These are phyloP conservation scores for Artemisia argyi DNA, from an alignment of 129 eudicot genomes.

Conservation along the genomic window DNA sequence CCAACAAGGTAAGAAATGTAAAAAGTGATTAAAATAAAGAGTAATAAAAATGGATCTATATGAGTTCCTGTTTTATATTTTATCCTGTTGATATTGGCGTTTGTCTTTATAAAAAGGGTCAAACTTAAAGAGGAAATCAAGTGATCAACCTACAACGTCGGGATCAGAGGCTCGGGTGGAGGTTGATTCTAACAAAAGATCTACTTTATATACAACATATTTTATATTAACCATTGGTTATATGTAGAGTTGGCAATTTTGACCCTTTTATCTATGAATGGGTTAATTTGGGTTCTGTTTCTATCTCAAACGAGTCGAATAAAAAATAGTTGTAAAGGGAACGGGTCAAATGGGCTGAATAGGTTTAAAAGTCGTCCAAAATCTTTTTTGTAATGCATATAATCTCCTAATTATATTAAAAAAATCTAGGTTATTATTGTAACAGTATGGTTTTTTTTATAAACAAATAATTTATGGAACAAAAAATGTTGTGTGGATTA, in stretches of 20 bases:
- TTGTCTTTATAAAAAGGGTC: slow-evolving; percentile 20
- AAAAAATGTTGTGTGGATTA: not conserved
- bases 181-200: slow-evolving; percentile 17
- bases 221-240: not conserved
- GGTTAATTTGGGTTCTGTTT: not conserved
- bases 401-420: not conserved
- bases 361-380: not conserved
- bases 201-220: slow-evolving; percentile 7
- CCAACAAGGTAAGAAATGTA: slow-evolving; percentile 34
- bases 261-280: not conserved
- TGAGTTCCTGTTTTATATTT: not conserved
- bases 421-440: not conserved
- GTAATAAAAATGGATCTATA: not conserved
- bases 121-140: slow-evolving; percentile 47
- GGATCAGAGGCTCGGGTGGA: slow-evolving; percentile 11
- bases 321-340: not conserved
- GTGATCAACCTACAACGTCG: slow-evolving; percentile 17
- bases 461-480: not conserved
- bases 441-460: not conserved
- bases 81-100: not conserved
- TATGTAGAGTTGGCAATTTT: not conserved
- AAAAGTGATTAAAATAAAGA: not conserved
- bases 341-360: not conserved
- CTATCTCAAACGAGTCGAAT: not conserved
- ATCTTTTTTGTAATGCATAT: not conserved